phyloP scores from a whole-genome alignment of 164 flowering plant species.

The Nymphaea thermarum region DNA sequence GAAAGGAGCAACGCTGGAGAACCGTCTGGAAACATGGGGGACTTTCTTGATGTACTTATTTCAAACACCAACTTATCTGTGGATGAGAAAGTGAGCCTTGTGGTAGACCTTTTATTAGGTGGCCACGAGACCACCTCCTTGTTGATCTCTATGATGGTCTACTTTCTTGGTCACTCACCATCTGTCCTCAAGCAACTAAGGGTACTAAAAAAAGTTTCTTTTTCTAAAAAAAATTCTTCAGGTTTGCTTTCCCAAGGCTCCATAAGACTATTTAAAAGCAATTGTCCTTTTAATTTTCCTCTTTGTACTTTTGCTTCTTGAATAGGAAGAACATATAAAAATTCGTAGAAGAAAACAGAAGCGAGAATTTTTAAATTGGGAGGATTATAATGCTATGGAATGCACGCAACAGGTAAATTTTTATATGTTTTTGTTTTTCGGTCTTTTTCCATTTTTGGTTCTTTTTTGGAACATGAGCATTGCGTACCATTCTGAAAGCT shows the following conservation, averaged over 20 bases:
- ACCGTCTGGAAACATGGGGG: conserved; percentile 15
- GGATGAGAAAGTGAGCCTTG: conserved; percentile 62
- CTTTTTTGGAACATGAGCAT: neutral
- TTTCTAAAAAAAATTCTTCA: neutral
- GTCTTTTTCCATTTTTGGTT: neutral
- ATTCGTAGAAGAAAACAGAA: conserved; percentile 34
- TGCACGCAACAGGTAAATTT: conserved; percentile 46
- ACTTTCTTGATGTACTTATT: conserved; percentile 51
- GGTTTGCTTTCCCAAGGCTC: too few species aligned
- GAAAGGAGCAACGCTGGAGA: conserved; percentile 27
- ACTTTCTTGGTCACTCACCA: conserved; percentile 38
- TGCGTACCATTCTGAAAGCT: neutral
- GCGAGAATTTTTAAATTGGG: conserved; percentile 45
- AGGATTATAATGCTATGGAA: conserved; percentile 54
- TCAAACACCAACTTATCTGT: conserved; percentile 35
- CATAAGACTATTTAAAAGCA: too few species aligned
- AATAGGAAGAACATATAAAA: conserved; percentile 38
- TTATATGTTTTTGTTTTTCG: neutral
- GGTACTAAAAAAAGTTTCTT: conserved; percentile 15
- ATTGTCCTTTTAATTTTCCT: neutral
- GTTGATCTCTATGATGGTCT: conserved; percentile 42
- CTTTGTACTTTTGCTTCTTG: neutral
- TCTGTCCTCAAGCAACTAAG: conserved; percentile 33
- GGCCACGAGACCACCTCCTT: conserved; percentile 67
- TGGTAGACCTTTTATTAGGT: conserved; percentile 53